Percentiles rank a stretch among this genome's conserved stretches.
Conservation (phyloP, 2,329 filamentous ascomycete species). For the Talaromyces amestolkiae region DNA sequence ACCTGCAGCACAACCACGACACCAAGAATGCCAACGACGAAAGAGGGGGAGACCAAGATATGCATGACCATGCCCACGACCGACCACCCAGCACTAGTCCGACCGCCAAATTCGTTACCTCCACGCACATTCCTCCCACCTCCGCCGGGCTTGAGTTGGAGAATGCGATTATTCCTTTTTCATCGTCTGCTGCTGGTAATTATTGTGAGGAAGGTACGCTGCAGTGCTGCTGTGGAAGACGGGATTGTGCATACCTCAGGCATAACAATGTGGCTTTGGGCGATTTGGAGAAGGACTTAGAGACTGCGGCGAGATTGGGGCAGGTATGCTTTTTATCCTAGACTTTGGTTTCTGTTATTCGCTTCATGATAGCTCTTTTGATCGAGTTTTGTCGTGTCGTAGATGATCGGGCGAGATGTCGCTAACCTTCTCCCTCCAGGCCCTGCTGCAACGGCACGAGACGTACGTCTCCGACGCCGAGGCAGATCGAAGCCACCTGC, state of each 20-base stretch:
- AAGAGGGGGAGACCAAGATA: not conserved
- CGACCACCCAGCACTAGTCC: not conserved
- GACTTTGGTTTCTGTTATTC: conserved; percentile 16
- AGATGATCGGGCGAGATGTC: conserved; percentile 15
- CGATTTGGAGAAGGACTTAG: conserved; percentile 81
- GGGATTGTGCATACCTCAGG: conserved; percentile 74
- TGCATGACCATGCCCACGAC: not conserved
- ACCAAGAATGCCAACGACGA: conserved; percentile 4
- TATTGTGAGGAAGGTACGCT: conserved; percentile 19
- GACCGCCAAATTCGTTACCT: not conserved
- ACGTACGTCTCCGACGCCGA: conserved; percentile 91
- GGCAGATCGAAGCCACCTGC: conserved; percentile 73
- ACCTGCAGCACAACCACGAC: conserved; percentile 10
- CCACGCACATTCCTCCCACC: conserved; percentile 14
- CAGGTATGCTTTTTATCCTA: conserved; percentile 59
- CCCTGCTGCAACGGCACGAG: conserved; percentile 86
- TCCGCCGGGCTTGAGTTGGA: not conserved
- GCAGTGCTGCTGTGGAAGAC: conserved; percentile 79
- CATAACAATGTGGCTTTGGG: conserved; percentile 77
- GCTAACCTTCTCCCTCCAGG: conserved; percentile 77
- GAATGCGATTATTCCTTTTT: conserved; percentile 13
- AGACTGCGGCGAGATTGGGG: conserved; percentile 79
- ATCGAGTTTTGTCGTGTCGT: not conserved
- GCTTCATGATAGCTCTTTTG: conserved; percentile 20
- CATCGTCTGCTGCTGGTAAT: not conserved